Base-by-base conservation (phyloP, 352 stramenopile genomes). In the Phytophthora megakarya region DNA sequence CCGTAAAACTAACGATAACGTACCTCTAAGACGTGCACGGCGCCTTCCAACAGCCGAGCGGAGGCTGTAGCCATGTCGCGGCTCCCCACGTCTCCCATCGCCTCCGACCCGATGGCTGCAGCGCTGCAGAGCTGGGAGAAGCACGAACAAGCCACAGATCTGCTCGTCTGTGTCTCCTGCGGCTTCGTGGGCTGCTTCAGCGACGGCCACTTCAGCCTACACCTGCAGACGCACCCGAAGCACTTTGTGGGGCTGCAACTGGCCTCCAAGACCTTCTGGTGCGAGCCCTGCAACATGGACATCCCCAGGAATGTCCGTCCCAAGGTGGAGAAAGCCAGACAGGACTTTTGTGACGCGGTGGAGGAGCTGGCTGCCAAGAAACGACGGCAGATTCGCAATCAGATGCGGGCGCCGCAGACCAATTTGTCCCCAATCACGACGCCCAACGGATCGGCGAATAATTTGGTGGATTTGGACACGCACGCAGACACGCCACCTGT, bases 231-330 rank as follows among this genome's bases (percentile, higher is more conserved):
- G 3, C 68, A 86, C 37, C 25, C 78, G 5, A 91, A 91, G 59
- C 82, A 91, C 54, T 88, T 80, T 48, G 76, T 88, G 18, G 72
- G 70, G 12, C 75, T 89, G 21, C 71, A 85, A 44, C 46, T 81
- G 28, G 78, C 62, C 9, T 72, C 76, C 15, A 65, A 76, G 45
- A 80, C 67, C 13, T 86, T 89, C 42, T 91, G 78, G 76, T 91
- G 69, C 16, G 64, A 66, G 15, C 76, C 80, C 15, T 89, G 80
- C 56, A 70, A 72, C 22, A 71, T 76, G 43, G 77, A 89, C 47
- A 70, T 89, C 35, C 56, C 72, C 3, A 38, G 59, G 1, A 48
- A 63, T 21, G 64, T 43, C 5, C 73, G 75, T 19, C 35, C 61
- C 12, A 87, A 86, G 32, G 67, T 84, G 0, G 73, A 81, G 45